These are phyloP conservation scores for Gossypium stocksii DNA, from an alignment of 345 rosid species.

Conservation along the genomic window DNA sequence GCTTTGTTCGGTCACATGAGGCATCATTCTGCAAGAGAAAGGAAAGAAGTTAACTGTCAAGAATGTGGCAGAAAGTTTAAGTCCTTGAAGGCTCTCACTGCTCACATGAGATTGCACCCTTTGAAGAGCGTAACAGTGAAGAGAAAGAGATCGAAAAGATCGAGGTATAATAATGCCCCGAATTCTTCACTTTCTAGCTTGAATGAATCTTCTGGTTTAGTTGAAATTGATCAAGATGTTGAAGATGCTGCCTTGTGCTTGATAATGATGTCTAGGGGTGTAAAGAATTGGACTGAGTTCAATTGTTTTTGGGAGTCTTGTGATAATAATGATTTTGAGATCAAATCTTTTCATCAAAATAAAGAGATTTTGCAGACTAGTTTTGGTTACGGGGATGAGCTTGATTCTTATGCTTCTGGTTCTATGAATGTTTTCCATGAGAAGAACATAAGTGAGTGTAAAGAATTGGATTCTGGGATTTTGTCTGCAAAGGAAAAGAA, in stretches of 20 bases:
- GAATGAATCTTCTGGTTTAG: constrained; percentile 35
- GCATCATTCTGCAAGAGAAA: constrained; percentile 42
- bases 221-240: constrained; percentile 36
- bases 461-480: constrained; percentile 18
- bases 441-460: constrained; percentile 21
- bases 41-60: constrained; percentile 31
- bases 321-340: constrained; percentile 4
- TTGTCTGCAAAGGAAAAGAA: constrained; percentile 13
- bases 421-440: constrained; percentile 17
- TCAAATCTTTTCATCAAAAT: constrained; percentile 10
- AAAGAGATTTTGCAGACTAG: constrained; percentile 1
- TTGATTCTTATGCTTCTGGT: constrained; percentile 21
- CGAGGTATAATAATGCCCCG: constrained; percentile 35
- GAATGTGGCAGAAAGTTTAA: constrained; percentile 48
- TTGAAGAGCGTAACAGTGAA: constrained; percentile 22
- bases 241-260: constrained; percentile 49
- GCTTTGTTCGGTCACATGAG: constrained; percentile 54
- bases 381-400: constrained; percentile 11
- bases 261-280: constrained; percentile 52
- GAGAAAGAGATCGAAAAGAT: constrained; percentile 48
- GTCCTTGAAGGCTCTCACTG: constrained; percentile 28
- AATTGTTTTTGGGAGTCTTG: constrained; percentile 24
- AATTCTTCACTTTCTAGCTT: constrained; percentile 42
- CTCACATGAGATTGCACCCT: constrained; percentile 33
- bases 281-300: constrained; percentile 15